Conservation (phyloP, 805 yeast genomes). For the Wickerhamiella brachini region DNA sequence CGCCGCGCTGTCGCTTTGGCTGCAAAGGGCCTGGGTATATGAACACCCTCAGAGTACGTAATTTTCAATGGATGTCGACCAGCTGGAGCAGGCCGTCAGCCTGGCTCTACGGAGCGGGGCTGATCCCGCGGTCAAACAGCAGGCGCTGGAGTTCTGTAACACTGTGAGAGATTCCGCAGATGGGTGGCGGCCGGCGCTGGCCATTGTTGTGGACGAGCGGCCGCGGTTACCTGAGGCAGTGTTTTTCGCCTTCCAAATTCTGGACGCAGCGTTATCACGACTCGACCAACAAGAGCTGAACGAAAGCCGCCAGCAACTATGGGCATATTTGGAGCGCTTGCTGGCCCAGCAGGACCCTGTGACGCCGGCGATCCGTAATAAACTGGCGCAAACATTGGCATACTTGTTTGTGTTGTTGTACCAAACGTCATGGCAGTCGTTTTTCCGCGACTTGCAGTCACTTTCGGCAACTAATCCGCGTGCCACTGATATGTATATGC, state of each 20-base stretch:
- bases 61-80: constrained; percentile 24
- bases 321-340: constrained; percentile 30
- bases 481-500: constrained; percentile 56
- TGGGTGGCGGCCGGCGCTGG: constrained; percentile 36
- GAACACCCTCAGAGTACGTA: neutral
- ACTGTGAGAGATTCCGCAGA: constrained; percentile 31
- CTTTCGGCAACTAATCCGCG: constrained; percentile 26
- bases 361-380: constrained; percentile 39
- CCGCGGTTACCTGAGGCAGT: constrained; percentile 40
- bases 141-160: constrained; percentile 33
- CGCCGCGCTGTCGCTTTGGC: too few species aligned
- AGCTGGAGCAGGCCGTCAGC: constrained; percentile 78
- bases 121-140: constrained; percentile 43
- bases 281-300: constrained; percentile 34
- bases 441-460: constrained; percentile 36
- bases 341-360: constrained; percentile 13
- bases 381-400: constrained; percentile 42
- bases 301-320: constrained; percentile 34
- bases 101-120: constrained; percentile 63
- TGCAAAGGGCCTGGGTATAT: too few species aligned
- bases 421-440: constrained; percentile 34
- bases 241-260: constrained; percentile 57
- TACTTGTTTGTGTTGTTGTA: constrained; percentile 38
- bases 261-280: constrained; percentile 40
- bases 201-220: constrained; percentile 26